These are phyloP conservation scores for Hypoxylon sp. DNA, from an alignment of 2,329 filamentous ascomycete species.

Conservation along the genomic window DNA sequence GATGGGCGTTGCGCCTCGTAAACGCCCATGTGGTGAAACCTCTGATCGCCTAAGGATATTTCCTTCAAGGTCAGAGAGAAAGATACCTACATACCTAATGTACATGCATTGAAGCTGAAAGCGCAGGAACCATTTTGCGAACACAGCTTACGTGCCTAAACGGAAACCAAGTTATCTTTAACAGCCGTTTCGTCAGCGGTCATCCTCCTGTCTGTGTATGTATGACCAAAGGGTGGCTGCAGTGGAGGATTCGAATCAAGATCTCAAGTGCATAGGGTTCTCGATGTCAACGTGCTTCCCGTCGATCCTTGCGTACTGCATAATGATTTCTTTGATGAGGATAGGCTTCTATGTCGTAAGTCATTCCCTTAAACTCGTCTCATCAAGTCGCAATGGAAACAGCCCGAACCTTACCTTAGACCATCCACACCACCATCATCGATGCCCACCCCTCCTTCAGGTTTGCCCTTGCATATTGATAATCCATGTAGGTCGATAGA, in stretches of 20 bases:
- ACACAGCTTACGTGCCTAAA: constrained; percentile 21
- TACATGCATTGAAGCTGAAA: constrained; percentile 17
- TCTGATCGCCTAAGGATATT: constrained; percentile 23
- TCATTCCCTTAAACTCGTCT: constrained; percentile 37
- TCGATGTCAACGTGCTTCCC: constrained; percentile 34
- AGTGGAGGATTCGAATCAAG: constrained; percentile 34
- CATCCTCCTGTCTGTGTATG: constrained; percentile 26
- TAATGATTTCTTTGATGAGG: constrained; percentile 40
- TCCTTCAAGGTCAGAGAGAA: background rate
- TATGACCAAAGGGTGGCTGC: constrained; percentile 25
- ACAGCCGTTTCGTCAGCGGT: constrained; percentile 19
- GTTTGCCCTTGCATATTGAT: constrained; percentile 45
- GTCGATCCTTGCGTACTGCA: constrained; percentile 34
- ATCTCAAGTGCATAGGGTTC: constrained; percentile 27
- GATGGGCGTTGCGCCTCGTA: constrained; percentile 36
- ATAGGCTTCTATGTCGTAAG: constrained; percentile 34
- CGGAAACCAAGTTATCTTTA: constrained; percentile 12
- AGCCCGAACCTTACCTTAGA: constrained; percentile 36
- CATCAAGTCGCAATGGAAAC: constrained; percentile 36
- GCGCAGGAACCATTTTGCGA: constrained; percentile 18
- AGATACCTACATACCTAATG: background rate
- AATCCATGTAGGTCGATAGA: constrained; percentile 38
- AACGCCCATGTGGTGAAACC: constrained; percentile 47
- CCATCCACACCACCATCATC: constrained; percentile 36
- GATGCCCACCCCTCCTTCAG: constrained; percentile 35